Evolutionary conservation across 345 rosid species (phyloP).

Genomic region (Citrus cavaleriei): DNA sequence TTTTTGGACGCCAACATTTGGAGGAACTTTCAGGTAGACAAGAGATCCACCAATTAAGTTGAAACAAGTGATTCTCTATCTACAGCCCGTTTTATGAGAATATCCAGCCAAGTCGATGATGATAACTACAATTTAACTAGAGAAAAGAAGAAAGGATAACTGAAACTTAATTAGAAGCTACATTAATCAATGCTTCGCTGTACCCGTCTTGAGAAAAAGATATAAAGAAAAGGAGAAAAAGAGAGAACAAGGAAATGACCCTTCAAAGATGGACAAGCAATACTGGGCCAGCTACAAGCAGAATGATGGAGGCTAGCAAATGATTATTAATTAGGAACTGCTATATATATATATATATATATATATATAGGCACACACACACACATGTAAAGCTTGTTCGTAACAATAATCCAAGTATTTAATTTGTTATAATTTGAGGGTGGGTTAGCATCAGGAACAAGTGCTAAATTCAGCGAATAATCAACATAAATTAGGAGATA

Average conservation of each 20-base stretch:
- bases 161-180: constrained; percentile 19
- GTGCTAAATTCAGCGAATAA: constrained; percentile 44
- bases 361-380: not conserved
- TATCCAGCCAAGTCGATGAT: constrained; percentile 1
- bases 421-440: constrained; percentile 2
- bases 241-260: constrained; percentile 15
- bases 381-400: not conserved
- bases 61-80: not conserved
- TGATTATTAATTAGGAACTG: constrained; percentile 33
- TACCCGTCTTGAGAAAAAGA: constrained; percentile 33
- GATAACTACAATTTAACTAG: constrained; percentile 14
- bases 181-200: constrained; percentile 30
- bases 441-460: constrained; percentile 47
- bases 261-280: constrained; percentile 28
- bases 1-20: constrained; percentile 80
- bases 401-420: not conserved
- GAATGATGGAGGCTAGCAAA: constrained; percentile 41
- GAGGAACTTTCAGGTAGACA: constrained; percentile 52
- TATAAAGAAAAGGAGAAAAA: constrained; percentile 26
- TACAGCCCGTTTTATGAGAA: not conserved
- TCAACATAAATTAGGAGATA: not conserved
- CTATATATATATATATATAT: not conserved
- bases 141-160: constrained; percentile 6
- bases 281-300: constrained; percentile 39
- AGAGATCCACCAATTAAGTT: not conserved